phyloP scores from a whole-genome alignment of 805 yeast genomes.

The Candida oleophila region DNA sequence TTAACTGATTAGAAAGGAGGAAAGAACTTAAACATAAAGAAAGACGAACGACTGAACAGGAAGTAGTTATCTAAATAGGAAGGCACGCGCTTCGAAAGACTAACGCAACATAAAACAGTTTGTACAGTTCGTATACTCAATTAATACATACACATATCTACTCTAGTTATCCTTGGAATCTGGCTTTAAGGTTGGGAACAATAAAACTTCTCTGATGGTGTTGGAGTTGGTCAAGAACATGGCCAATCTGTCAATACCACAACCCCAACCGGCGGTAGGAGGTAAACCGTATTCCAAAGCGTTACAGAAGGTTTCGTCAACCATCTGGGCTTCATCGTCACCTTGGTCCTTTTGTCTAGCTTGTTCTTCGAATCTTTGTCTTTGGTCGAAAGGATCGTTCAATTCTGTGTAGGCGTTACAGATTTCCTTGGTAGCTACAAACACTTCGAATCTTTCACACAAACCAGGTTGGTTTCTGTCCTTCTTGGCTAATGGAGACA shows the following conservation, averaged over 20 bases:
- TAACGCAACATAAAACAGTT: too few species aligned
- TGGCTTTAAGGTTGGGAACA: conserved; percentile 99
- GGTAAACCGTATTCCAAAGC: conserved; percentile 98
- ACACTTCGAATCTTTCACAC: conserved; percentile 97
- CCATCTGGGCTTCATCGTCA: conserved; percentile 96
- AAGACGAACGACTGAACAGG: too few species aligned
- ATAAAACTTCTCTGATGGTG: conserved; percentile 94
- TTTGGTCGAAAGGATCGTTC: conserved; percentile 98
- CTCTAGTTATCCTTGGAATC: conserved; percentile 41
- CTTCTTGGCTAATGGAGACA: conserved; percentile 98
- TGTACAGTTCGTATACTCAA: too few species aligned
- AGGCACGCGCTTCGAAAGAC: too few species aligned
- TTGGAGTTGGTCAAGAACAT: conserved; percentile 97
- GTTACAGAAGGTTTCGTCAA: conserved; percentile 95
- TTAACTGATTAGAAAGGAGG: too few species aligned
- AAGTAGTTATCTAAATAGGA: too few species aligned
- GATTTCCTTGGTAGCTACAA: conserved; percentile 97
- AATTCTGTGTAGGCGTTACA: conserved; percentile 98
- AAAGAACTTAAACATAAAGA: too few species aligned
- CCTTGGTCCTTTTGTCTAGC: conserved; percentile 98
- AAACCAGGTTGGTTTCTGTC: conserved; percentile 89
- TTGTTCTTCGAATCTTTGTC: conserved; percentile 96
- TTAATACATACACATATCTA: too few species aligned
- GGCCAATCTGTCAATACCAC: conserved; percentile 97
- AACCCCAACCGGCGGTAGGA: conserved; percentile 99